These are phyloP conservation scores for Phoenix dactylifera DNA, from an alignment of 176 grass and related monocot genomes.

Conservation along the genomic window DNA sequence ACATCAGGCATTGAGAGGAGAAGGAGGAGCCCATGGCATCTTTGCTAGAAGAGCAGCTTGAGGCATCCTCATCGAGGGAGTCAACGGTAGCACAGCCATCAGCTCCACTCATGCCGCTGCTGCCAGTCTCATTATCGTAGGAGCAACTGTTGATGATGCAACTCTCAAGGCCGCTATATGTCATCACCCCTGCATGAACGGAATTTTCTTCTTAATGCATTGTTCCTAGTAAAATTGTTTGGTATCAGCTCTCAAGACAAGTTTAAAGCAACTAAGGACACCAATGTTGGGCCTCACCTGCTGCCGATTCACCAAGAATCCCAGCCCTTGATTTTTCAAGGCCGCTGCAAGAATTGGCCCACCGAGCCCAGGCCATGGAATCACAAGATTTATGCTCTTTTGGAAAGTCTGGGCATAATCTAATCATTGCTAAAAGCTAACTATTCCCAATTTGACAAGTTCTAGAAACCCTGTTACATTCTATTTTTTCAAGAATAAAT, in stretches of 20 bases:
- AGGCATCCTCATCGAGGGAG: slow-evolving; percentile 77
- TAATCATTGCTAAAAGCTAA: no score
- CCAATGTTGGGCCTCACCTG: slow-evolving; percentile 1
- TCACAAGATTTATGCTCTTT: no score
- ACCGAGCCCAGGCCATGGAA: no score
- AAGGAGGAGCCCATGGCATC: slow-evolving; percentile 59
- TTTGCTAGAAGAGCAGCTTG: slow-evolving; percentile 90
- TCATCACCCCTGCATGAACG: slow-evolving; percentile 53
- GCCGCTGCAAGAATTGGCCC: no score
- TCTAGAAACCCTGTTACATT: no score
- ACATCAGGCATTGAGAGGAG: slow-evolving; percentile 44
- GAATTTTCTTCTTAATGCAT: not conserved
- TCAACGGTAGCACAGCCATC: slow-evolving; percentile 54
- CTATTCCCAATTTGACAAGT: no score
- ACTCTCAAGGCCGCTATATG: slow-evolving; percentile 76
- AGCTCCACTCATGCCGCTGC: slow-evolving; percentile 43
- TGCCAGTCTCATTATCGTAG: slow-evolving; percentile 67
- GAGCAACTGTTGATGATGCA: slow-evolving; percentile 69
- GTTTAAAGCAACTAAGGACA: not conserved
- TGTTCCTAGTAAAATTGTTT: no score
- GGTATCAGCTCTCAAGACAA: not conserved
- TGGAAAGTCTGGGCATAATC: no score
- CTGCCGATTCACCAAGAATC: not conserved
- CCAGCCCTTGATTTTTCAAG: not conserved
- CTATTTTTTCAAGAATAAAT: no score